Base-by-base conservation (phyloP, 2,329 filamentous ascomycete genomes). In the Aspergillus oerlinghausenensis region DNA sequence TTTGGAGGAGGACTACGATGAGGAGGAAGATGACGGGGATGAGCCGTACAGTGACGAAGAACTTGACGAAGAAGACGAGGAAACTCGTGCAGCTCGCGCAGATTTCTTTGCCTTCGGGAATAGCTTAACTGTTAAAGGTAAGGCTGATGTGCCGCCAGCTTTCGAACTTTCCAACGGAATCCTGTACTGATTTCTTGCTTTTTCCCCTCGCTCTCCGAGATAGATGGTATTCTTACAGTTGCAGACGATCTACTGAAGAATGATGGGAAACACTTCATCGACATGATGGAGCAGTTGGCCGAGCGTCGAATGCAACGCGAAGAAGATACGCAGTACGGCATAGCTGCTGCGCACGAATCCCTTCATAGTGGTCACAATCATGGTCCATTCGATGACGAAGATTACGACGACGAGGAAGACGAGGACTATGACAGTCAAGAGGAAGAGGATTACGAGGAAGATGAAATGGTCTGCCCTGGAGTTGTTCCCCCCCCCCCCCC, bases 261-360 rank as follows among this genome's bases (percentile, higher is more conserved):
- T 76, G 94, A 99, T 75, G 94, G 94, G 69, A 96, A 96, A 76
- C 96, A 96, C 71, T 99, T 99, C 79, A 99, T 99, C 76, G 94
- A 99, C 74, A 99, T 99, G 94, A 99, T 99, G 94, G 94, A 99
- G 75, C 93, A 97, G 78, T 84, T 99, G 67, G 94, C 94, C 40
- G 94, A 99, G 78, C 90, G 93, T 67, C 86, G 94, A 67, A 97
- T 99, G 93, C 90, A 92, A 70, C 88, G 94, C 65, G 93, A 97
- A 79, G 92, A 94, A 77, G 92, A 97, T 71, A 90, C 90, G 51
- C 86, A 87, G 65, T 84, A 85, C 67, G 81, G 86, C 70, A 80
- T 87, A 55, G 82, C 84, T 70, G 76, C 80, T 52, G 77, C 79
- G 62, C 82, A 86, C 73, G 80, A 78, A 64, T 73, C 79, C 60